Percentiles rank a stretch among this genome's conserved stretches.
Evolutionary conservation across 169 alveolate genomes (phyloP).

Genomic region (Cryptosporidium viatorum): DNA sequence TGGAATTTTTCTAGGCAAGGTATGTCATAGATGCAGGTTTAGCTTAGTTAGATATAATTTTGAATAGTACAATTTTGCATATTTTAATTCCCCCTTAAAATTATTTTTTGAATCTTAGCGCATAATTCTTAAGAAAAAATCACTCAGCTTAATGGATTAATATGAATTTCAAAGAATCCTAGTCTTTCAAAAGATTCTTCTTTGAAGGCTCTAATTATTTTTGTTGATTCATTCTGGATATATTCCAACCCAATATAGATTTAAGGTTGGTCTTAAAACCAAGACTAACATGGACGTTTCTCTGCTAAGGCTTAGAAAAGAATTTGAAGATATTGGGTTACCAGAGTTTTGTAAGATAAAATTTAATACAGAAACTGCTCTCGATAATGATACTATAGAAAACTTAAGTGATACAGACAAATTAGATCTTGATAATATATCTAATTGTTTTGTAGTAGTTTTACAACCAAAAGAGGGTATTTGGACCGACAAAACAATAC

Average conservation of each 20-base stretch:
- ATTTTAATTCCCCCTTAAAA: not conserved
- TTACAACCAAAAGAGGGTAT: slow-evolving; percentile 51
- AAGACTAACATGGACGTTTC: slow-evolving; percentile 22
- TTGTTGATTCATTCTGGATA: not conserved
- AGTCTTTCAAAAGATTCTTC: not conserved
- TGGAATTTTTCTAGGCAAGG: not conserved
- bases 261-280: not conserved
- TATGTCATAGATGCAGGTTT: not conserved
- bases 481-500: slow-evolving; percentile 34
- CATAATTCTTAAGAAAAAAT: not conserved
- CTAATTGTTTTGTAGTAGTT: slow-evolving; percentile 19
- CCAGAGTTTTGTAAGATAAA: slow-evolving; percentile 58
- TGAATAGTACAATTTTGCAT: not conserved
- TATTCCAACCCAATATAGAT: not conserved
- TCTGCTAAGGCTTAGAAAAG: slow-evolving; percentile 39
- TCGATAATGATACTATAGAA: not conserved
- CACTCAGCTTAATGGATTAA: not conserved
- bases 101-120: not conserved
- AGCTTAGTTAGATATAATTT: not conserved
- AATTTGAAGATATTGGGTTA: slow-evolving; percentile 48
- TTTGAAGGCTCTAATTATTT: not conserved
- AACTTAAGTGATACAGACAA: not conserved
- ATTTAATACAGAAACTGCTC: slow-evolving; percentile 21
- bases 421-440: not conserved
- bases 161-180: not conserved